Base-by-base conservation (phyloP, 345 rosid genomes). In the Sapria himalayana region DNA sequence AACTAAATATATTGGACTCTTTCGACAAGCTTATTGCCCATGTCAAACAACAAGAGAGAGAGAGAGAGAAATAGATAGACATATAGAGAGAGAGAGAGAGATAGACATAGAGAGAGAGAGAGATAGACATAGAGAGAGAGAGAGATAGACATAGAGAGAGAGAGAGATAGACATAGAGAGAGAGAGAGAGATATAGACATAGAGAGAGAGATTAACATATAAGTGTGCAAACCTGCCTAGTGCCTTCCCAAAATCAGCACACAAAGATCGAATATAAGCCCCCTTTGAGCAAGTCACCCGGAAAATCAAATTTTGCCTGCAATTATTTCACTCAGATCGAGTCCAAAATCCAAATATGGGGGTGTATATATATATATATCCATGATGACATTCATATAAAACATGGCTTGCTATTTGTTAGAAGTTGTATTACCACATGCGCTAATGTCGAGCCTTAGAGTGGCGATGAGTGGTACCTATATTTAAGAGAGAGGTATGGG, bases 221-320 rank as follows among this genome's bases (percentile, higher is more conserved):
- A 23, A 14, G 44, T 36, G 15, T 16, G 24, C 16, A 24, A 52
- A 89, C 93, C 95, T 82, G 53, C 93, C 75, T 46, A 89, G 76
- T 58, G 85, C 76, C 64, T 82, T 82, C 22, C 85, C 93, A 40
- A 89, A 54, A 67, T 89, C 98, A 46, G 94, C 78, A 67, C 98
- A 89, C 9, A 89, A 63, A 3, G 94, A 89, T 15, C 93, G 81
- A 57, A 89, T 76, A 63, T 89, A 82, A 5, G 98, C 79, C 50
- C 95, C 94, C 63, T 82, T 78, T 0, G 94, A 82, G 69, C 93
- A 78, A 23, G 71, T 51, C 49, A 79, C 93, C 42, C 81, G 75
- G 57, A 89, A 74, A 45, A 82, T 69, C 58, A 79, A 63, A 63
- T 82, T 76, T 64, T 89, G 94, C 51, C 97, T 86, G 80, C 68